These are phyloP conservation scores for Malus fusca DNA, from an alignment of 306 rosid genomes.

Conservation along the genomic window DNA sequence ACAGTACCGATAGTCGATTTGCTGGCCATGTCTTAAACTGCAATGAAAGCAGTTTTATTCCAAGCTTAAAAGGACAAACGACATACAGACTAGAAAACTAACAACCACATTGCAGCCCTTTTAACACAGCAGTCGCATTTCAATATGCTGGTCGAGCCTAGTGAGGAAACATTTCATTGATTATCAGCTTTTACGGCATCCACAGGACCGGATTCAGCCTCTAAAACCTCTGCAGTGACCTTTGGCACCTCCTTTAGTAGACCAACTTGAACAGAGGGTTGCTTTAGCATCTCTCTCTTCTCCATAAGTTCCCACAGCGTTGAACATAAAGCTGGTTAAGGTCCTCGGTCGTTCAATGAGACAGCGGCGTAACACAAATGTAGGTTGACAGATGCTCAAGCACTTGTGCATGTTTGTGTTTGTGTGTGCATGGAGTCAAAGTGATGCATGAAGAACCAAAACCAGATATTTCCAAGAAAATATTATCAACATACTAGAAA, in stretches of 20 bases:
- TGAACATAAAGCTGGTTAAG: slow-evolving; percentile 11
- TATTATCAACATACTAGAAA: no score
- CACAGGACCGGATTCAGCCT: neutral
- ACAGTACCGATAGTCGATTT: no score
- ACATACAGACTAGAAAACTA: no score
- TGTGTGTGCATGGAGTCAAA: neutral
- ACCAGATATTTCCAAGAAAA: no score
- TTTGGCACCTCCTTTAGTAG: slow-evolving; percentile 17
- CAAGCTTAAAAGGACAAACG: no score
- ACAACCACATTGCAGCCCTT: no score
- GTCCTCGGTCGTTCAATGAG: neutral
- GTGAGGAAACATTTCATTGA: neutral
- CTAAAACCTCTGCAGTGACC: slow-evolving; percentile 15
- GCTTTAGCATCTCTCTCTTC: slow-evolving; percentile 22
- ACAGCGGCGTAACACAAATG: neutral
- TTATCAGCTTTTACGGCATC: neutral
- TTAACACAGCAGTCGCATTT: neutral
- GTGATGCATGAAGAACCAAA: neutral
- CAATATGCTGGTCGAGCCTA: neutral
- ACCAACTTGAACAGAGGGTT: slow-evolving; percentile 23
- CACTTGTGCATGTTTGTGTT: neutral
- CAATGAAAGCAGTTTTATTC: no score
- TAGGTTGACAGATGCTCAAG: neutral
- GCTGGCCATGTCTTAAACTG: no score
- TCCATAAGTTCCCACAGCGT: slow-evolving; percentile 23